Conservation (phyloP, 768 basidiomycete genomes). For the Mycena epipterygia region DNA sequence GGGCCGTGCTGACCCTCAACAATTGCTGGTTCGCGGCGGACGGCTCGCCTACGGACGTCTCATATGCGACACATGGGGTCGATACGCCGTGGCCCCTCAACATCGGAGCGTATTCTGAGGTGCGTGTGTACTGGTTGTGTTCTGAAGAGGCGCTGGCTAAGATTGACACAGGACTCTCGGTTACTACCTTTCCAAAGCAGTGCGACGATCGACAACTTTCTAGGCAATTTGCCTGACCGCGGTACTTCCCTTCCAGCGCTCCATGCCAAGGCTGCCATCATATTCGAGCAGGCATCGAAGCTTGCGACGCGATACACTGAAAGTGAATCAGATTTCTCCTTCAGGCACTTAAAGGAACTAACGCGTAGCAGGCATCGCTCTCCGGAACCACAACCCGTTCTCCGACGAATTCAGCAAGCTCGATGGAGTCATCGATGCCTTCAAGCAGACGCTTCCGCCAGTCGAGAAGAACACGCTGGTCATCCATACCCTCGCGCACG, state of each 20-base stretch:
- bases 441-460: constrained; percentile 18
- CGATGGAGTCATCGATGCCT: constrained; percentile 24
- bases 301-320: constrained; percentile 23
- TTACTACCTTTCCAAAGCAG: constrained; percentile 22
- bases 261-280: constrained; percentile 34
- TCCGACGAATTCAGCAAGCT: constrained; percentile 25
- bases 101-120: constrained; percentile 16
- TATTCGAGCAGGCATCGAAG: constrained; percentile 32
- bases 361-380: neutral
- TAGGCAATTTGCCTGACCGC: constrained; percentile 27
- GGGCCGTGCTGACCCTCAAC: constrained; percentile 34
- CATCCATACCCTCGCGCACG: constrained; percentile 31
- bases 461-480: constrained; percentile 4
- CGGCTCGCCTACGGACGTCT: constrained; percentile 30
- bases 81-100: constrained; percentile 41
- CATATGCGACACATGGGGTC: constrained; percentile 17
- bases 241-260: constrained; percentile 29
- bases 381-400: neutral
- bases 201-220: constrained; percentile 31
- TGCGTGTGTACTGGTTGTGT: neutral
- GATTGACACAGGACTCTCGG: neutral
- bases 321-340: constrained; percentile 10
- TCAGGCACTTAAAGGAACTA: neutral
- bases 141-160: neutral
- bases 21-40: constrained; percentile 27